Evolutionary conservation across 495 filamentous ascomycete genomes (phyloP).

Genomic region (Hyaloscypha hepaticicola): DNA sequence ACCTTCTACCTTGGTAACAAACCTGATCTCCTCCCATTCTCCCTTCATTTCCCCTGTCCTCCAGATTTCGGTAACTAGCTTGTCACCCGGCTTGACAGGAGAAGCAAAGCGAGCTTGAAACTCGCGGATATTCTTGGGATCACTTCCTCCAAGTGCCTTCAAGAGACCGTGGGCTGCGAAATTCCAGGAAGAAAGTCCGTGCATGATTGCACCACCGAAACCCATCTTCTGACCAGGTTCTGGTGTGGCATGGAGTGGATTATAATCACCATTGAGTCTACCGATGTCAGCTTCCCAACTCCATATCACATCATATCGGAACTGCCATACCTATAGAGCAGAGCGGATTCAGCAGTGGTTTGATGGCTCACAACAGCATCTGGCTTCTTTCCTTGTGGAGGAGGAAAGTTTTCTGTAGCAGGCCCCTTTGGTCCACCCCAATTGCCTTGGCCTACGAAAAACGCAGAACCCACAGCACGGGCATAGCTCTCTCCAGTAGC

Average conservation of each 20-base stretch:
- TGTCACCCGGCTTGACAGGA: slow-evolving; percentile 76
- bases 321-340: slow-evolving; percentile 61
- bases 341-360: slow-evolving; percentile 66
- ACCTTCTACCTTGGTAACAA: slow-evolving; percentile 66
- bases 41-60: slow-evolving; percentile 61
- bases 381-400: slow-evolving; percentile 69
- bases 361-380: slow-evolving; percentile 70
- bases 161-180: slow-evolving; percentile 73
- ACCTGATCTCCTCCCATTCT: slow-evolving; percentile 80
- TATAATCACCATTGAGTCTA: slow-evolving; percentile 85
- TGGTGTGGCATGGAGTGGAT: slow-evolving; percentile 83
- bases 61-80: slow-evolving; percentile 65
- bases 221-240: slow-evolving; percentile 86
- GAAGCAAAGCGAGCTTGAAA: slow-evolving; percentile 87
- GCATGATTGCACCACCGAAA: slow-evolving; percentile 85
- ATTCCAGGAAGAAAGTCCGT: slow-evolving; percentile 86
- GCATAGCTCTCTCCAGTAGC: slow-evolving; percentile 69
- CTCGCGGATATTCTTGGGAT: slow-evolving; percentile 76
- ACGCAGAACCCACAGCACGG: slow-evolving; percentile 64
- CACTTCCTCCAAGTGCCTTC: slow-evolving; percentile 66
- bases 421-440: slow-evolving; percentile 94
- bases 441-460: slow-evolving; percentile 79
- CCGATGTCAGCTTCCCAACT: not conserved
- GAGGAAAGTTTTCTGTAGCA: slow-evolving; percentile 68
- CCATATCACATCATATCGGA: not conserved